Percentiles rank a stretch among this genome's conserved stretches.
Conservation (phyloP, 495 filamentous ascomycete genomes). For the Lasiosphaeria miniovina region DNA sequence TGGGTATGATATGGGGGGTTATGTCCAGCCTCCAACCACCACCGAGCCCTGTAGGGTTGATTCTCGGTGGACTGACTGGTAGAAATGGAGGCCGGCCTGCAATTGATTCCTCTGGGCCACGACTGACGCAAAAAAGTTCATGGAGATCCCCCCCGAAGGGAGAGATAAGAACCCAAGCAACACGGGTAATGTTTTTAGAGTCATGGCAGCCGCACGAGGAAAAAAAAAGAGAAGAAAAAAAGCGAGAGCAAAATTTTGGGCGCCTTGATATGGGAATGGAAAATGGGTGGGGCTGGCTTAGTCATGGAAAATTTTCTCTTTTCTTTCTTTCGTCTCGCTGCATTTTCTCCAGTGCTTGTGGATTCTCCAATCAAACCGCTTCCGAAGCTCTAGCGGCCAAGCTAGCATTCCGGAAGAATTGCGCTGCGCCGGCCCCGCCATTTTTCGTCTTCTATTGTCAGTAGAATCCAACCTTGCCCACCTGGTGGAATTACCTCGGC, state of each 20-base stretch:
- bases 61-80: constrained; percentile 40
- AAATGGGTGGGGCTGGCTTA: too few relatives aligned
- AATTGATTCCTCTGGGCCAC: constrained; percentile 49
- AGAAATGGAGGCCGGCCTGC: constrained; percentile 37
- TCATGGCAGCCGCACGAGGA: constrained; percentile 40
- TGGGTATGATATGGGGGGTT: background rate
- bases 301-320: too few relatives aligned
- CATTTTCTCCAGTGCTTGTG: background rate
- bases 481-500: background rate
- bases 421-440: constrained; percentile 8
- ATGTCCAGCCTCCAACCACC: constrained; percentile 48
- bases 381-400: background rate
- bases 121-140: constrained; percentile 46
- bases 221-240: constrained; percentile 28
- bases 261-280: constrained; percentile 15
- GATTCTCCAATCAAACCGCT: constrained; percentile 7
- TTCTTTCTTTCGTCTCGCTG: too few relatives aligned
- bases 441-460: background rate
- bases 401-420: constrained; percentile 8
- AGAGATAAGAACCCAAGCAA: constrained; percentile 43
- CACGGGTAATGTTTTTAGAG: constrained; percentile 42
- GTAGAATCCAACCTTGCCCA: too few relatives aligned
- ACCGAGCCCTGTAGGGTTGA: constrained; percentile 39
- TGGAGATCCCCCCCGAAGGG: constrained; percentile 25
- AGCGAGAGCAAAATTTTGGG: constrained; percentile 18